Conservation (phyloP, 768 basidiomycete species). For the Lanmaoa rubissima region DNA sequence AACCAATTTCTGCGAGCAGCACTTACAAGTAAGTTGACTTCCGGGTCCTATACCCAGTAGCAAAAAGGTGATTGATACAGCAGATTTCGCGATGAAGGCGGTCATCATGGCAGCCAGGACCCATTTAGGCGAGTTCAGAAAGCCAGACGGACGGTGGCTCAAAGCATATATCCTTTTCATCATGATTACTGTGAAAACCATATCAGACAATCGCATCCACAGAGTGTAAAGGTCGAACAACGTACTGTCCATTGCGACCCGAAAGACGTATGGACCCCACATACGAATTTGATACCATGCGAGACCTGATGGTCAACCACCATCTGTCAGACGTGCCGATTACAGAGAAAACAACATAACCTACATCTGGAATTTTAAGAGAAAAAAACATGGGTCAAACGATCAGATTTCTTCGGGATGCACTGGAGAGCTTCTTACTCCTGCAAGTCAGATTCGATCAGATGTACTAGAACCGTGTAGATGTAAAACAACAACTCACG, state of each 20-base stretch:
- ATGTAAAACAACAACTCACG: not conserved
- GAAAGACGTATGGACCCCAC: constrained; percentile 16
- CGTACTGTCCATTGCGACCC: constrained; percentile 20
- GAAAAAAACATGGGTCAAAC: not conserved
- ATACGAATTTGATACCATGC: constrained; percentile 11
- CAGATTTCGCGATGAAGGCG: constrained; percentile 7
- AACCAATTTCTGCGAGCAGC: not conserved
- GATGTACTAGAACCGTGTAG: not conserved
- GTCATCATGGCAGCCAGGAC: constrained; percentile 5
- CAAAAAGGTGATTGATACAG: constrained; percentile 2
- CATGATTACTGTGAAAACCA: constrained; percentile 13
- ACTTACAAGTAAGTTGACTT: constrained; percentile 7
- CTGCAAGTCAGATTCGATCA: not conserved
- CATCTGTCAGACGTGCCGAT: not conserved
- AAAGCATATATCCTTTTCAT: constrained; percentile 19
- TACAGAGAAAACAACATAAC: not conserved
- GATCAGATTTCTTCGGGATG: not conserved
- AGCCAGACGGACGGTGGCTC: constrained; percentile 1
- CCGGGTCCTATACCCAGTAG: constrained; percentile 12
- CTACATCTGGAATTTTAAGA: constrained; percentile 9
- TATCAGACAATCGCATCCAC: not conserved
- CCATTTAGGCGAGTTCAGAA: constrained; percentile 8
- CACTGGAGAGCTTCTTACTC: constrained; percentile 5
- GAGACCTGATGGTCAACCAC: constrained; percentile 7
- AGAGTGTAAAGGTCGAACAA: not conserved